These are phyloP conservation scores for Sphagnum magellanicum DNA, from an alignment of 228 moss, liverwort and hornwort genomes.

Conservation along the genomic window DNA sequence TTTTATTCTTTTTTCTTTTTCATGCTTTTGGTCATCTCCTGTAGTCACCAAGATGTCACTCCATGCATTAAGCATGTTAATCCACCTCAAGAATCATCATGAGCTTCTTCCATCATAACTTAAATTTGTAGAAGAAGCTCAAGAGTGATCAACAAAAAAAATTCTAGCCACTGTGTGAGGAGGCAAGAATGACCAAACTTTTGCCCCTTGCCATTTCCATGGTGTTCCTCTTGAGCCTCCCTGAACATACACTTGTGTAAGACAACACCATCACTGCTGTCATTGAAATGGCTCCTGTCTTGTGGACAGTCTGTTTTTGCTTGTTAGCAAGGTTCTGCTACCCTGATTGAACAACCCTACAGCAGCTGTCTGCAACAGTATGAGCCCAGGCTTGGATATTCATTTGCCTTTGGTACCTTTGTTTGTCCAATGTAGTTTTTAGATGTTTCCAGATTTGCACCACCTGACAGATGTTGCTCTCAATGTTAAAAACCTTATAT, in stretches of 20 bases:
- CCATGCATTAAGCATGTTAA: background rate
- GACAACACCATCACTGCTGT: background rate
- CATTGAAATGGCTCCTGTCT: too few species aligned
- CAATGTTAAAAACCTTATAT: background rate
- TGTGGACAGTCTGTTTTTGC: too few species aligned
- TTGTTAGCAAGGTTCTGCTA: background rate
- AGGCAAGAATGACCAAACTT: too few species aligned
- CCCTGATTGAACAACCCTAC: background rate
- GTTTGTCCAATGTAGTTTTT: background rate
- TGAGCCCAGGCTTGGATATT: background rate
- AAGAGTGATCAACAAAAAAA: too few species aligned
- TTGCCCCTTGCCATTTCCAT: background rate
- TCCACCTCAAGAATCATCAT: background rate
- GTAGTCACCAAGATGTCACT: background rate
- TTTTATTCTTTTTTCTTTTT: background rate
- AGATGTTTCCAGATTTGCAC: background rate
- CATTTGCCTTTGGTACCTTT: background rate
- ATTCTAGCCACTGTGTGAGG: too few species aligned
- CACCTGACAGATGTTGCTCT: background rate
- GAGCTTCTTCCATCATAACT: too few species aligned
- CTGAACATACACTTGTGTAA: background rate
- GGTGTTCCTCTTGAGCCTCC: background rate
- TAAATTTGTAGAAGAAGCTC: too few species aligned
- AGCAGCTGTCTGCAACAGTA: background rate
- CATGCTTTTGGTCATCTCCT: background rate